Evolutionary conservation across 2,329 filamentous ascomycete genomes (phyloP).

Genomic region (Beauveria sp.): DNA sequence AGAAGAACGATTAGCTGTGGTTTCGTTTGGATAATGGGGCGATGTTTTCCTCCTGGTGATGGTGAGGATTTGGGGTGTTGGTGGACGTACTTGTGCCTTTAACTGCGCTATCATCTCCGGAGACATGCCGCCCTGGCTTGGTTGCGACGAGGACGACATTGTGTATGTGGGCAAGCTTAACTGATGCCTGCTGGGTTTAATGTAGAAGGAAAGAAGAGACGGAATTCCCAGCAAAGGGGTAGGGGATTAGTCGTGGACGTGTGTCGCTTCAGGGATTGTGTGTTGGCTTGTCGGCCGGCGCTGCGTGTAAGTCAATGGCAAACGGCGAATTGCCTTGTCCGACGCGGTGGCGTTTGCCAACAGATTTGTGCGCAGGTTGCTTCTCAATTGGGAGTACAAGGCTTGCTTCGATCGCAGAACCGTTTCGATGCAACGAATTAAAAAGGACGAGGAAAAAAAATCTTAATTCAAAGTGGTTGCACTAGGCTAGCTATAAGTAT

Average conservation of each 20-base stretch:
- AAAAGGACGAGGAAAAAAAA: neutral
- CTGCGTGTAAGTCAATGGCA: too few species aligned
- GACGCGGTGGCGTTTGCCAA: too few species aligned
- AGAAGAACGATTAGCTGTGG: conserved; percentile 4
- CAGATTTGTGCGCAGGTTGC: too few species aligned
- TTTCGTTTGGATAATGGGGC: neutral
- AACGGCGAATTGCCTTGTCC: too few species aligned
- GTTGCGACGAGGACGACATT: conserved; percentile 2
- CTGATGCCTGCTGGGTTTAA: too few species aligned
- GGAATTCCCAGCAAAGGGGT: too few species aligned
- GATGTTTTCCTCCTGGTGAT: neutral
- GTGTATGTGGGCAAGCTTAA: neutral
- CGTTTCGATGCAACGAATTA: too few species aligned
- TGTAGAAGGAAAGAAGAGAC: neutral
- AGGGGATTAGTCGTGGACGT: too few species aligned
- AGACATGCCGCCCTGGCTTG: neutral
- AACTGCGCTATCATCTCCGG: neutral
- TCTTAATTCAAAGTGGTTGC: neutral
- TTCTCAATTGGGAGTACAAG: too few species aligned
- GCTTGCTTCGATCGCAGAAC: too few species aligned
- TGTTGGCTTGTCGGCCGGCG: too few species aligned
- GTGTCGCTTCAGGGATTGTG: too few species aligned
- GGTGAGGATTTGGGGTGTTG: neutral
- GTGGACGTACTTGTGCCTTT: neutral
- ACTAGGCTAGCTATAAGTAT: neutral